Conservation (phyloP, 495 filamentous ascomycete genomes). For the Pseudoneurospora amorphoporcata region DNA sequence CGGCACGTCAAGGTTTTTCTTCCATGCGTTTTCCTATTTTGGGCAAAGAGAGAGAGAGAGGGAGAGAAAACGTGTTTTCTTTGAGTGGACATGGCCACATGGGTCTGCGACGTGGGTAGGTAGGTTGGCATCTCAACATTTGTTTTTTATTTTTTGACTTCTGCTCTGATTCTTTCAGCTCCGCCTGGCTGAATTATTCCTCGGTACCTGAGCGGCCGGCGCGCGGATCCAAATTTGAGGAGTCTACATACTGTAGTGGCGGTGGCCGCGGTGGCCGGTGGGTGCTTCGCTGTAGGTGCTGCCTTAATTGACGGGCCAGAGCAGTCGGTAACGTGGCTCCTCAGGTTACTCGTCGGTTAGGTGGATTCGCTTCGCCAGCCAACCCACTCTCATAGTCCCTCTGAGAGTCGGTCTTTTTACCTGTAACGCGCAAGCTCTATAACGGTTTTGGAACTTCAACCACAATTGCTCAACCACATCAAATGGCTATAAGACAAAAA, state of each 20-base stretch:
- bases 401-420: too few species aligned
- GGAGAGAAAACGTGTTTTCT: neutral
- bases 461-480: too few species aligned
- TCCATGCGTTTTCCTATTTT: neutral
- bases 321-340: neutral
- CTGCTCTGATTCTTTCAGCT: neutral
- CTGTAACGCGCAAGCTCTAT: too few species aligned
- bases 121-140: neutral
- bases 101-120: neutral
- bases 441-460: too few species aligned
- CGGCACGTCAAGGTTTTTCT: neutral
- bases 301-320: neutral
- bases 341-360: too few species aligned
- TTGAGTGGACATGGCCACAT: neutral
- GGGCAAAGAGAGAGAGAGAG: neutral
- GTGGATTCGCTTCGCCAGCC: too few species aligned
- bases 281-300: neutral
- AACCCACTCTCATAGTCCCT: too few species aligned
- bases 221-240: neutral
- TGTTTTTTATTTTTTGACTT: neutral
- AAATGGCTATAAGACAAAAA: too few species aligned
- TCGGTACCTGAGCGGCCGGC: neutral
- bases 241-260: neutral
- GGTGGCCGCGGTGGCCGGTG: neutral
- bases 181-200: neutral